Conservation (phyloP, 352 stramenopile genomes). For the Bremia lactucae region DNA sequence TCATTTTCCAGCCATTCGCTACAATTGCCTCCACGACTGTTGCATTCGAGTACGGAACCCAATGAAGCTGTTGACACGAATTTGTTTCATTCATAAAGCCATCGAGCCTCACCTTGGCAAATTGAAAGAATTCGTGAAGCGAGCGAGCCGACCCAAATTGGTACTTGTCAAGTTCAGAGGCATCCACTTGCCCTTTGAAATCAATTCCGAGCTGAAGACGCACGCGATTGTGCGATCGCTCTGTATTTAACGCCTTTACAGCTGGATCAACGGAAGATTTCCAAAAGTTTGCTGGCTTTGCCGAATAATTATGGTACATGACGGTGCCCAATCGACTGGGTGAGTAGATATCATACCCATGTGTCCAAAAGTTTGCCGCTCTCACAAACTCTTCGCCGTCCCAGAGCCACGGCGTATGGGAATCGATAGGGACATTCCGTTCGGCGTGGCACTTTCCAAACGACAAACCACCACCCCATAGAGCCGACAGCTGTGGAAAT, state of each 20-base stretch:
- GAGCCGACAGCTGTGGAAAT: slow-evolving; percentile 45
- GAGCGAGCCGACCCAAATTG: slow-evolving; percentile 34
- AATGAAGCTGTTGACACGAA: slow-evolving; percentile 47
- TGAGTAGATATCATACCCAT: slow-evolving; percentile 57
- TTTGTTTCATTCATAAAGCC: slow-evolving; percentile 39
- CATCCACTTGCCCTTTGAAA: slow-evolving; percentile 40
- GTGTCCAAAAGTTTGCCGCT: slow-evolving; percentile 42
- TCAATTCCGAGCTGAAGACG: slow-evolving; percentile 30
- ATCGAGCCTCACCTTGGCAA: slow-evolving; percentile 37
- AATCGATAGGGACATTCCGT: slow-evolving; percentile 47
- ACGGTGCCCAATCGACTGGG: slow-evolving; percentile 34
- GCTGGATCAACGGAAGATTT: slow-evolving; percentile 29
- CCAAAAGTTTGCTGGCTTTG: slow-evolving; percentile 41
- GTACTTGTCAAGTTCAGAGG: slow-evolving; percentile 42
- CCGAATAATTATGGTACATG: slow-evolving; percentile 61
- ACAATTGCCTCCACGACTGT: slow-evolving; percentile 36
- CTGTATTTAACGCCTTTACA: slow-evolving; percentile 25
- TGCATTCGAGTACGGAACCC: slow-evolving; percentile 40
- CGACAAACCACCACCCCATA: slow-evolving; percentile 62
- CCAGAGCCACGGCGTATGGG: slow-evolving; percentile 60
- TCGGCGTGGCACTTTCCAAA: slow-evolving; percentile 77
- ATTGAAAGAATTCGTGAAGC: slow-evolving; percentile 40
- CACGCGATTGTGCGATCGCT: slow-evolving; percentile 44
- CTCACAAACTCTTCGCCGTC: slow-evolving; percentile 51
- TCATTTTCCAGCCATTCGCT: slow-evolving; percentile 29